phyloP scores from a whole-genome alignment of 2,329 filamentous ascomycete species.

The Alternaria sp. region DNA sequence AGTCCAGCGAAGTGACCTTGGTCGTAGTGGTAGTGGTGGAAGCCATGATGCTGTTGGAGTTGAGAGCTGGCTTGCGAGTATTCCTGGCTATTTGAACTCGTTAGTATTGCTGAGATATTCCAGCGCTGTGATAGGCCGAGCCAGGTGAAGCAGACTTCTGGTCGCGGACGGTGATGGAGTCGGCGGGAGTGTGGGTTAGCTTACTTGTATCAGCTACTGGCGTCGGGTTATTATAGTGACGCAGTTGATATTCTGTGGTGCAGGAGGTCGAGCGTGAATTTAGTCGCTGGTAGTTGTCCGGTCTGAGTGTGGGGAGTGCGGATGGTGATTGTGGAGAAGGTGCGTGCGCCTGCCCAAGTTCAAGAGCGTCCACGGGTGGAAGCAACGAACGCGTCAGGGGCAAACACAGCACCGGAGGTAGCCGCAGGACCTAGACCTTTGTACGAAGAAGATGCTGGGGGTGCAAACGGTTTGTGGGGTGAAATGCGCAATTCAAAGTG shows the following conservation, averaged over 20 bases:
- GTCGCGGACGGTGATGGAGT: neutral
- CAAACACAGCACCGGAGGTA: neutral
- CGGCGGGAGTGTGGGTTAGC: neutral
- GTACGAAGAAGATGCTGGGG: neutral
- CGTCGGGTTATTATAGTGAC: neutral
- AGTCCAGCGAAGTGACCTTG: conserved; percentile 30
- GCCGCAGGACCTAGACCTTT: neutral
- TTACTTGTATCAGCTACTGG: neutral
- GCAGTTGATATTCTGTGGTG: neutral
- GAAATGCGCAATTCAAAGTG: neutral
- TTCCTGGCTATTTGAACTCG: neutral
- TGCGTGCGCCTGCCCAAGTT: conserved; percentile 18
- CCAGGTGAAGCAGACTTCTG: neutral
- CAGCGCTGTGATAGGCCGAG: neutral
- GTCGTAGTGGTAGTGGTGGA: conserved; percentile 7
- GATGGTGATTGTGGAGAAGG: conserved; percentile 9
- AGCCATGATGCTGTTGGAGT: conserved; percentile 3
- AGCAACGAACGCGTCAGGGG: neutral
- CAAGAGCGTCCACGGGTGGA: conserved; percentile 6
- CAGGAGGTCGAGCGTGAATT: neutral
- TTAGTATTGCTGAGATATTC: neutral
- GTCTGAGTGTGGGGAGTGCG: conserved; percentile 4
- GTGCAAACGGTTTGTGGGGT: conserved; percentile 1
- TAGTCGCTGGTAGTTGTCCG: neutral
- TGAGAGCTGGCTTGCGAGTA: neutral